Base-by-base conservation (phyloP, 768 basidiomycete species). In the Boletus speciosus region DNA sequence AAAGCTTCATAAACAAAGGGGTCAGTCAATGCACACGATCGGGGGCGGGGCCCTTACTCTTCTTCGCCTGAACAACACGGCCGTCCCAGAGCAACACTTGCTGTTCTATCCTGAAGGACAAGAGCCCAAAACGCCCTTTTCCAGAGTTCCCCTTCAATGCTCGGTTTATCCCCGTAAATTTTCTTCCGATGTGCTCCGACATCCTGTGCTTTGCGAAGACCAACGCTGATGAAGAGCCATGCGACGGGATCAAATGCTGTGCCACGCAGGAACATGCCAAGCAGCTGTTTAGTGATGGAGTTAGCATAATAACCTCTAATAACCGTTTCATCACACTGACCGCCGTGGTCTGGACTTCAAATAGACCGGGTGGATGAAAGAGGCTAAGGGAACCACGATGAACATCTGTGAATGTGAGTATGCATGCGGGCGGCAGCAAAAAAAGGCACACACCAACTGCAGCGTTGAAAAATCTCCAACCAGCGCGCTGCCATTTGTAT, bases 81-180 rank as follows among this genome's bases (percentile, higher is more conserved):
- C 27, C 86, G 73, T 15, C 87, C 87, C 37, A 85, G 66, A 27
- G 68, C 66, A 35, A 77, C 76, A 44, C 81, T 81, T 19, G 74
- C 74, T 34, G 83, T 66, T 37, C 84, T 80, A 58, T 89, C 87
- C 48, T 81, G 76, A 6, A 79, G 73, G 12, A 85, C 74, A 6
- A 89, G 75, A 57, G 76, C 80, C 88, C 87, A 90, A 64, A 91
- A 90, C 0, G 83, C 84, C 27, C 91, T 81, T 65, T 88, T 90
- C 81, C 86, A 90, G 15, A 88, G 74, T 58, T 92, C 88, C 36
- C 82, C 79, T 40, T 88, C 83, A 49, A 78, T 58, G 61, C 72
- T 77, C 7, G 78, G 73, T 56, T 68, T 69, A 6, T 65, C 61
- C 4, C 72, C 71, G 52, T 88, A 87, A 1, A 79, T 75, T 59